Percentiles rank a stretch among this genome's conserved stretches.
Conservation (phyloP, 164 flowering plant species). For the Liquidambar formosana region DNA sequence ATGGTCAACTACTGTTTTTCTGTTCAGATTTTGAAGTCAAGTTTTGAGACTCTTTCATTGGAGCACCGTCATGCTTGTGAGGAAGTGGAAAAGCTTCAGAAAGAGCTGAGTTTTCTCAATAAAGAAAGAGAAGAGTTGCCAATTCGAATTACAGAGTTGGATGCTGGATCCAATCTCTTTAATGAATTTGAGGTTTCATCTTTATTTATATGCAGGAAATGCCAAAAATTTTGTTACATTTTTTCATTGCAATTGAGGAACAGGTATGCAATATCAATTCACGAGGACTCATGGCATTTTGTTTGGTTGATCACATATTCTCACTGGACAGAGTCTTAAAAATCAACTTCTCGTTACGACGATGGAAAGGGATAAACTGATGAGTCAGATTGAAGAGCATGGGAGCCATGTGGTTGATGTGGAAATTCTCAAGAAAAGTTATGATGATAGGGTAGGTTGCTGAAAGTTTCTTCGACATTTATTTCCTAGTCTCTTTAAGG, state of each 20-base stretch:
- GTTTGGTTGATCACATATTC: neutral
- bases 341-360: slow-evolving; percentile 27
- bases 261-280: neutral
- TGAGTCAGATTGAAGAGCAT: slow-evolving; percentile 24
- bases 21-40: slow-evolving; percentile 30
- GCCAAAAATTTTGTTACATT: neutral
- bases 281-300: neutral
- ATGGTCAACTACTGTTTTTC: neutral
- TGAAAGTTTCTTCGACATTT: neutral
- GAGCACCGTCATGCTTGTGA: slow-evolving; percentile 29
- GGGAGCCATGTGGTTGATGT: slow-evolving; percentile 17
- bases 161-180: slow-evolving; percentile 7
- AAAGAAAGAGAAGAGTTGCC: slow-evolving; percentile 36
- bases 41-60: slow-evolving; percentile 22
- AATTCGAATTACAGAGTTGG: slow-evolving; percentile 23
- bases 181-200: slow-evolving; percentile 35
- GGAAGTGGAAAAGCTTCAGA: slow-evolving; percentile 33
- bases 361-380: slow-evolving; percentile 40
- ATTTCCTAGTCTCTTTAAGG: neutral
- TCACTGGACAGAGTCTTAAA: slow-evolving; percentile 20
- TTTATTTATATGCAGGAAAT: neutral
- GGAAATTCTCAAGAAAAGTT: slow-evolving; percentile 21
- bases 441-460: slow-evolving; percentile 24
- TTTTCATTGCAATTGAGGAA: neutral
- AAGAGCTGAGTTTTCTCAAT: slow-evolving; percentile 27